These are phyloP conservation scores for Hibiscus mutabilis DNA, from an alignment of 345 rosid species.

Conservation along the genomic window DNA sequence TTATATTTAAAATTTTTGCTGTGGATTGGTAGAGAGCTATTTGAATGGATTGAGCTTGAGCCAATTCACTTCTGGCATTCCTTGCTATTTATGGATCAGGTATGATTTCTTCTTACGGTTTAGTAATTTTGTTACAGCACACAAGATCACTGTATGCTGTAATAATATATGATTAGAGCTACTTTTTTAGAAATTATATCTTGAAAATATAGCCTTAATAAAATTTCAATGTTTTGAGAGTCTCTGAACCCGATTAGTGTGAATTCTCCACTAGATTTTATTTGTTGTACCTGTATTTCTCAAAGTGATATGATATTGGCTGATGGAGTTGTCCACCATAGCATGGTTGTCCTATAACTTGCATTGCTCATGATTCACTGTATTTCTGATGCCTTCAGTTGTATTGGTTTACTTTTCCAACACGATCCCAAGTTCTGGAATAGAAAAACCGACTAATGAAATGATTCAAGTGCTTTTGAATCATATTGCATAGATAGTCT, in stretches of 20 bases:
- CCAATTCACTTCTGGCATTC: conserved; percentile 80
- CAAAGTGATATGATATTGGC: background rate
- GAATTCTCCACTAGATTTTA: background rate
- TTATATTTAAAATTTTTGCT: conserved; percentile 15
- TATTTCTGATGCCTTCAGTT: background rate
- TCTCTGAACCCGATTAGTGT: conserved; percentile 3
- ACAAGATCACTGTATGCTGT: background rate
- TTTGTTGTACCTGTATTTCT: background rate
- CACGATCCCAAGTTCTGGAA: background rate
- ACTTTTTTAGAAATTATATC: background rate
- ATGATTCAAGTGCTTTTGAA: conserved; percentile 7
- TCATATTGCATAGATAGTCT: background rate
- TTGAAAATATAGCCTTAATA: background rate
- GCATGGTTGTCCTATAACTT: background rate
- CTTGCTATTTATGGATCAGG: conserved; percentile 97
- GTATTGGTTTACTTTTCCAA: background rate
- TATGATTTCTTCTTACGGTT: conserved; percentile 20
- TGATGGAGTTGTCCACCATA: background rate
- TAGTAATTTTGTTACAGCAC: background rate
- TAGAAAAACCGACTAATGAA: background rate
- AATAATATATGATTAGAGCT: background rate
- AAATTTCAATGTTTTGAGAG: background rate
- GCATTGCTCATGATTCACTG: background rate
- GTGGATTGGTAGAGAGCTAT: conserved; percentile 52
- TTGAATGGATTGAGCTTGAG: conserved; percentile 87